phyloP scores from a whole-genome alignment of 805 yeast genomes.

The Cyberlindnera xishuangbannaensis region DNA sequence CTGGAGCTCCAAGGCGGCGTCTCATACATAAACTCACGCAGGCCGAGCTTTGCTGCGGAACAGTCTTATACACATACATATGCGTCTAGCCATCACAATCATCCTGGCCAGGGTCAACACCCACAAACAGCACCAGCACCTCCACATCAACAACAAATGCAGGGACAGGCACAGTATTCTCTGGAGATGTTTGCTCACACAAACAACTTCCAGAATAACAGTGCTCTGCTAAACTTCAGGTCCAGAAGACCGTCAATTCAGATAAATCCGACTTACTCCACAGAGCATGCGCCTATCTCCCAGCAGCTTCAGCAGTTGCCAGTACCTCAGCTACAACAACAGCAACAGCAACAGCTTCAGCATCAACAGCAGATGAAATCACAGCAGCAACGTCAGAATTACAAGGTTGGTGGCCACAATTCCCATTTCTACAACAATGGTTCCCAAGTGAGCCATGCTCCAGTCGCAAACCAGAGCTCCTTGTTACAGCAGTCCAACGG shows the following conservation, averaged over 20 bases:
- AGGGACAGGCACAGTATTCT: slow-evolving; percentile 6
- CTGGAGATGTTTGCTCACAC: slow-evolving; percentile 4
- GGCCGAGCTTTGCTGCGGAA: slow-evolving; percentile 72
- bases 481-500: slow-evolving; percentile 1
- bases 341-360: slow-evolving; percentile 6
- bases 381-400: slow-evolving; percentile 12
- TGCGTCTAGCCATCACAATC: slow-evolving; percentile 1
- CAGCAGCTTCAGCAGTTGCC: too few species aligned
- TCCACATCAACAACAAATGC: too few species aligned
- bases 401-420: slow-evolving; percentile 9
- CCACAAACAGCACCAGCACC: slow-evolving; percentile 6
- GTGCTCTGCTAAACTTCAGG: slow-evolving; percentile 12
- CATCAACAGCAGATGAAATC: slow-evolving; percentile 13
- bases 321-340: slow-evolving; percentile 3
- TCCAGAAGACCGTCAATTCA: slow-evolving; percentile 24
- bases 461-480: neutral
- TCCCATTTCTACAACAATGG: too few species aligned
- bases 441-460: too few species aligned
- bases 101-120: slow-evolving; percentile 2
- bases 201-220: slow-evolving; percentile 8
- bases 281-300: slow-evolving; percentile 1
- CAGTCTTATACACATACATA: slow-evolving; percentile 28
- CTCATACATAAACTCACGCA: slow-evolving; percentile 55
- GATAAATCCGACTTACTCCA: slow-evolving; percentile 8
- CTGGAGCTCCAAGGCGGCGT: slow-evolving; percentile 60